Conservation (phyloP, 495 filamentous ascomycete genomes). For the Penicillium canariense region DNA sequence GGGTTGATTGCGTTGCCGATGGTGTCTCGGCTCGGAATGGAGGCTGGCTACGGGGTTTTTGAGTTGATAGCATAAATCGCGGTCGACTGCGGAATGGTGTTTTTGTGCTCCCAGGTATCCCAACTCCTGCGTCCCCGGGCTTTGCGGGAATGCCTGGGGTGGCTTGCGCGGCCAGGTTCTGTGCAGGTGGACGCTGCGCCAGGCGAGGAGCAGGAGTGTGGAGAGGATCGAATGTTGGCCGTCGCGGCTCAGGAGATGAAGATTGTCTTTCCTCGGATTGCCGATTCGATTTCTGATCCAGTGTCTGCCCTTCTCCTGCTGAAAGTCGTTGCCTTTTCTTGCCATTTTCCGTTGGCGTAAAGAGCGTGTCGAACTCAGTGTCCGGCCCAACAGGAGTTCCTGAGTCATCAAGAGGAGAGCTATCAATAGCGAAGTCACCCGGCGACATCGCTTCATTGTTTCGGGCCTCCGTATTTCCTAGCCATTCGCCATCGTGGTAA, state of each 20-base stretch:
- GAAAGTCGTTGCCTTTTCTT: conserved; percentile 33
- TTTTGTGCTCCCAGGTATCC: conserved; percentile 21
- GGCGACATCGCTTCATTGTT: neutral
- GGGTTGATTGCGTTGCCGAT: conserved; percentile 11
- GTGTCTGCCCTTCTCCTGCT: neutral
- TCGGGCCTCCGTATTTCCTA: neutral
- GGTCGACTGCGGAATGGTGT: conserved; percentile 28
- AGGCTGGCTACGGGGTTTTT: conserved; percentile 19
- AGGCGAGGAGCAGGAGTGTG: conserved; percentile 2
- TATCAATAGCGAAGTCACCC: conserved; percentile 19
- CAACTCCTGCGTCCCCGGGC: conserved; percentile 5
- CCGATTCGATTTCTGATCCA: neutral
- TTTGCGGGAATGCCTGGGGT: conserved; percentile 8
- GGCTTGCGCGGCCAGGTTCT: conserved; percentile 1
- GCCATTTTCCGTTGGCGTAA: conserved; percentile 22
- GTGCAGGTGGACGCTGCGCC: neutral
- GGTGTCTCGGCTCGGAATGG: conserved; percentile 16
- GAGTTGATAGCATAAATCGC: conserved; percentile 29
- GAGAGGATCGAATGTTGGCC: neutral
- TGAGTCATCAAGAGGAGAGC: conserved; percentile 18
- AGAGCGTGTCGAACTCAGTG: conserved; percentile 32
- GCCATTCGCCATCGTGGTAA: conserved; percentile 23
- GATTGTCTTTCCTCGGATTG: conserved; percentile 12
- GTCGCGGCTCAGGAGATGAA: conserved; percentile 19
- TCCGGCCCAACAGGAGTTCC: conserved; percentile 15